phyloP scores from a whole-genome alignment of 257 asterid genomes.

The Lavandula angustifolia region DNA sequence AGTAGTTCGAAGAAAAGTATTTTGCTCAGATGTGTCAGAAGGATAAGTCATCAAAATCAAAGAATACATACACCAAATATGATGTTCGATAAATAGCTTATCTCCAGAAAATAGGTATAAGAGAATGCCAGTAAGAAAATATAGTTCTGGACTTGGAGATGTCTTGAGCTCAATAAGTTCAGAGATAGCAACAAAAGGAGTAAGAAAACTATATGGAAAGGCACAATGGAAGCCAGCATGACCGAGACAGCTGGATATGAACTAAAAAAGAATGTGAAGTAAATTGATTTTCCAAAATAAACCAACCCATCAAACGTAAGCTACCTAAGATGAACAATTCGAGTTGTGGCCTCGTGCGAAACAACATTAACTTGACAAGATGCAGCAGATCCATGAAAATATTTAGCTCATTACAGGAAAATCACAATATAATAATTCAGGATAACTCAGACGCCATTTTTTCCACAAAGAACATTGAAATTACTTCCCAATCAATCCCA shows the following conservation, averaged over 20 bases:
- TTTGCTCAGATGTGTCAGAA: neutral
- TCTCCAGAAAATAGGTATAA: slow-evolving; percentile 3
- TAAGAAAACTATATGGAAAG: slow-evolving; percentile 1
- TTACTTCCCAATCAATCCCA: neutral
- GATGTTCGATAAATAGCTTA: neutral
- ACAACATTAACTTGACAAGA: neutral
- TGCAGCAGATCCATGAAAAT: neutral
- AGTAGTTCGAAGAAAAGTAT: neutral
- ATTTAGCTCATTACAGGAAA: neutral
- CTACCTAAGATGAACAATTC: neutral
- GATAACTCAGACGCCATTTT: neutral
- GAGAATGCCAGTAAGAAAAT: slow-evolving; percentile 11
- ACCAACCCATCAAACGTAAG: slow-evolving; percentile 16
- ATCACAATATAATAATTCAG: no score
- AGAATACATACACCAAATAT: neutral
- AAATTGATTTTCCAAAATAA: slow-evolving; percentile 3
- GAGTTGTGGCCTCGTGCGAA: neutral
- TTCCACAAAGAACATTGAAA: neutral
- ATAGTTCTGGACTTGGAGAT: neutral
- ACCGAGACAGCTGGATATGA: neutral
- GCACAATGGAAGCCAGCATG: neutral
- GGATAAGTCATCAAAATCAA: slow-evolving; percentile 6
- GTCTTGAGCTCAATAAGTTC: neutral
- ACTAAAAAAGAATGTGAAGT: neutral
- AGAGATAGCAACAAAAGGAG: neutral